Evolutionary conservation across 495 filamentous ascomycete species (phyloP), one percentile per base, ranked within the genome.

Genomic region (Cercophora samala): DNA sequence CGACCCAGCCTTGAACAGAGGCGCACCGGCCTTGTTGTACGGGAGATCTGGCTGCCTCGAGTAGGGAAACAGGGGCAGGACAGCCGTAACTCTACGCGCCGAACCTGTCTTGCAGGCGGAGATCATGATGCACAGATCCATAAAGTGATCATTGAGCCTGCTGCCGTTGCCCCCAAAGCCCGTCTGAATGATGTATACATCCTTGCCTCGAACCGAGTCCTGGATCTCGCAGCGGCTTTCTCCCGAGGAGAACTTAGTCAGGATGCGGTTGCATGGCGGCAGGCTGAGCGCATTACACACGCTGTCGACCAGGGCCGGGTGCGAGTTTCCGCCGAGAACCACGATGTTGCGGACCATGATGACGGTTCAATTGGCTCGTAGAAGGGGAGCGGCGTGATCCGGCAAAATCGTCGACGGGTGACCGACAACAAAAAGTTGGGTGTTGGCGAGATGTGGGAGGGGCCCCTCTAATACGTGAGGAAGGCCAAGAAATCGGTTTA

Each of bases 21-120:
- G 95, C 60, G 95, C 93, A 24, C 96, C 95, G 53, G 89, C 79
- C 81, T 98, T 99, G 79, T 96, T 94, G 81, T 98, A 99, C 5
- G 95, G 95, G 53, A 98, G 86, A 70, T 99, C 95, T 72, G 91
- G 93, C 75, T 99, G 95, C 64, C 95, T 85, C 61, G 91, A 94
- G 78, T 99, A 99, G 1, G 95, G 95, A 79, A 99, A 99, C 58
- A 97, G 84, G 60, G 95, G 95, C 37, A 99, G 88, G 42, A 99
- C 93, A 26, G 92, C 95, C 46, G 95, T 99, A 71, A 99, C 92
- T 62, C 91, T 84, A 72, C 88, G 90, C 6, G 95, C 95, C 53
- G 92, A 96, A 65, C 95, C 96, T 2, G 91, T 97, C 80, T 97
- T 96, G 84, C 96, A 98, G 67, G 95, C 95, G 24, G 92, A 96